Percentiles rank a stretch among this genome's conserved stretches.
Conservation (phyloP, 257 asterid genomes). For the Nicotiana undulata region DNA sequence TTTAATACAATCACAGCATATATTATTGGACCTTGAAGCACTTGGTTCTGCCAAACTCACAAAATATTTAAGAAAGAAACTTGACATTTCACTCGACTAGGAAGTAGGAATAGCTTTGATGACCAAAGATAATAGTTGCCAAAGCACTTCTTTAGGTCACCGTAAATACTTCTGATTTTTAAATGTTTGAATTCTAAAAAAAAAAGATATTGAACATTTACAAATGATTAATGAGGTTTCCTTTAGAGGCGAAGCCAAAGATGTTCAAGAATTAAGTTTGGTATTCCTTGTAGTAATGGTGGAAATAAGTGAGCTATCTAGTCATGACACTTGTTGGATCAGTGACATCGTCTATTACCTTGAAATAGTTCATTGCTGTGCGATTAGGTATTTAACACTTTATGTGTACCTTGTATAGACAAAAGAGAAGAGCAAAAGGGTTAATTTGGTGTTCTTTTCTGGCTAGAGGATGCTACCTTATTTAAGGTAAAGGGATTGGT, state of each 20-base stretch:
- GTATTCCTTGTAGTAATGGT: background rate
- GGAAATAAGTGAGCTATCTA: background rate
- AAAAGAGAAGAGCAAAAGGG: background rate
- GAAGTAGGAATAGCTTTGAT: background rate
- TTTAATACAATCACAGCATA: too few relatives aligned
- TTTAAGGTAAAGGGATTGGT: background rate
- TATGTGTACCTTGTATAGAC: too few relatives aligned
- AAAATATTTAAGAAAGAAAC: background rate
- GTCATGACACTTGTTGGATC: background rate
- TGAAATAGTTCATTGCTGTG: too few relatives aligned
- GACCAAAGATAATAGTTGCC: background rate
- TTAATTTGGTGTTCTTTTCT: background rate
- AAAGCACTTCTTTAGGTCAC: background rate
- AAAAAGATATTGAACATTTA: background rate
- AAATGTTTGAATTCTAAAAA: background rate
- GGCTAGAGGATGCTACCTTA: background rate
- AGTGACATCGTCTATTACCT: too few relatives aligned
- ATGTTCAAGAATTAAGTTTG: background rate
- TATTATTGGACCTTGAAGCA: too few relatives aligned
- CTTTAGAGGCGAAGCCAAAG: background rate
- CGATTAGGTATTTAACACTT: too few relatives aligned
- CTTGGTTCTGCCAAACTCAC: too few relatives aligned
- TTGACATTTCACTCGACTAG: background rate
- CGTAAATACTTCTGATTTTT: background rate
- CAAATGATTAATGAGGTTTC: background rate